A percentile compares a stretch with the other conserved stretches of the same genome.
phyloP scores from a whole-genome alignment of 2,329 filamentous ascomycete genomes.

The Clonostachys byssicola region DNA sequence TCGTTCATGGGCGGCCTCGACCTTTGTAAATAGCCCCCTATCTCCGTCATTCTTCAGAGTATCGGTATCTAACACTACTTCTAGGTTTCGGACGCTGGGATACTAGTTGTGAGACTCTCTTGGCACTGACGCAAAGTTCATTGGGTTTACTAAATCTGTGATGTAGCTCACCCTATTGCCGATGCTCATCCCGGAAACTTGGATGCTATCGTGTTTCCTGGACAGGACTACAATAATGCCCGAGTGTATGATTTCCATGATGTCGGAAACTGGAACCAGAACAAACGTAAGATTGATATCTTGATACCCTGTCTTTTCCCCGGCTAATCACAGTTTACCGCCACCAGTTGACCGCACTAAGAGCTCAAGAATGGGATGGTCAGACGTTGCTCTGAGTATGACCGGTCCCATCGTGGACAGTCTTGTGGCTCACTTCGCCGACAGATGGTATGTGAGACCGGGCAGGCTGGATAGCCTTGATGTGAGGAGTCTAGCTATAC shows the following conservation, averaged over 20 bases:
- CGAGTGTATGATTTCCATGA: constrained; percentile 77
- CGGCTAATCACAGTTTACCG: neutral
- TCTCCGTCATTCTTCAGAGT: neutral
- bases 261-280: constrained; percentile 75
- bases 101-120: constrained; percentile 56
- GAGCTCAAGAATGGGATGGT: constrained; percentile 89
- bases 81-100: constrained; percentile 80
- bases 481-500: neutral
- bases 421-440: constrained; percentile 72
- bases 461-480: fast-evolving
- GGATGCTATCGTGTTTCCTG: constrained; percentile 74
- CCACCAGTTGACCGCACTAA: constrained; percentile 65
- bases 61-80: neutral
- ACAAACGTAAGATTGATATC: constrained; percentile 52
- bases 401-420: constrained; percentile 72
- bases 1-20: constrained; percentile 93
- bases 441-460: constrained; percentile 61
- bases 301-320: neutral
- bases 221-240: constrained; percentile 92
- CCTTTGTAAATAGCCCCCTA: constrained; percentile 49
- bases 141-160: neutral
- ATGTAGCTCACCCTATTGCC: constrained; percentile 66
- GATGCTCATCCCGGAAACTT: constrained; percentile 79
- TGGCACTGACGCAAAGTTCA: constrained; percentile 5
- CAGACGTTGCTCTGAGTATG: constrained; percentile 76